A percentile compares a stretch with the other conserved stretches of the same genome.
phyloP scores from a whole-genome alignment of 257 asterid species.

The Solanum dulcamara region DNA sequence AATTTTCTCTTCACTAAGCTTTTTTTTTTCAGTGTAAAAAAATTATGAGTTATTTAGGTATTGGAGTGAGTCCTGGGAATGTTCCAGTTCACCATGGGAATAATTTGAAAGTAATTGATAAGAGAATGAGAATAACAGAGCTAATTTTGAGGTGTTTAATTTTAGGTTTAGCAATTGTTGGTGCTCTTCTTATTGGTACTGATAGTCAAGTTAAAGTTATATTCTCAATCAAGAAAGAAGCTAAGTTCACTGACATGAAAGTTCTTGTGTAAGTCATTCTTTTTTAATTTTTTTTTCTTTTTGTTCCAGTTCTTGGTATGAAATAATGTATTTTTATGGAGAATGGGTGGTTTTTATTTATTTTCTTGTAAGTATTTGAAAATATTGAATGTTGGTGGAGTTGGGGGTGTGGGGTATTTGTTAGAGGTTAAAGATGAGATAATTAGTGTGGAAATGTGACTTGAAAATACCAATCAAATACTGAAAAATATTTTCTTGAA shows the following conservation, averaged over 20 bases:
- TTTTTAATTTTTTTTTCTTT: neutral
- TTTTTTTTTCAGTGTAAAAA: neutral
- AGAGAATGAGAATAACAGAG: constrained; percentile 60
- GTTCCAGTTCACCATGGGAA: constrained; percentile 74
- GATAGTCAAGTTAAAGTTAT: constrained; percentile 77
- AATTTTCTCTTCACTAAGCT: neutral
- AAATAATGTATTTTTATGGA: neutral
- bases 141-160: constrained; percentile 58
- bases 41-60: constrained; percentile 72
- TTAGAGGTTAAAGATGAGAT: neutral
- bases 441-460: too few species aligned
- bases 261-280: constrained; percentile 60
- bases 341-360: neutral
- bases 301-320: neutral
- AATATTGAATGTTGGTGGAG: too few species aligned
- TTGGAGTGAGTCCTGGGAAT: constrained; percentile 95
- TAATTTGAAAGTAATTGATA: constrained; percentile 64
- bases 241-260: constrained; percentile 90
- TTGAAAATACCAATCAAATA: neutral
- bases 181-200: constrained; percentile 67
- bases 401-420: neutral
- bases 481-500: neutral
- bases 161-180: constrained; percentile 50
- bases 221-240: constrained; percentile 68
- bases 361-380: neutral